Percentiles rank a stretch among this genome's conserved stretches.
Evolutionary conservation across 2,329 filamentous ascomycete genomes (phyloP).

Genomic region (Claviceps sp.): DNA sequence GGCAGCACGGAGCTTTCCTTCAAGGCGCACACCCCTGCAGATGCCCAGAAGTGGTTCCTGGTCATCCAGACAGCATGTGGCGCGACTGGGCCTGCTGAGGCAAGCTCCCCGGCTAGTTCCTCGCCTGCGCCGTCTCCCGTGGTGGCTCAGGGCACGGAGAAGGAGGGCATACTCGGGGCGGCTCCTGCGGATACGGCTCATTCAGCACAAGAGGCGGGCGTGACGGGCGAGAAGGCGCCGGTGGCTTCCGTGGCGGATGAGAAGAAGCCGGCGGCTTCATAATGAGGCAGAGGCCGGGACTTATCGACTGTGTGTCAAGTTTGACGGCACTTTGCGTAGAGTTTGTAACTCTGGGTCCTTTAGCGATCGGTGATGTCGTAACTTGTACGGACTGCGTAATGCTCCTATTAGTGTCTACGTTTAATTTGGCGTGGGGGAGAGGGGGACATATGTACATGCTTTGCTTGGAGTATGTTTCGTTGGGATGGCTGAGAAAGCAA

Average conservation of each 20-base stretch:
- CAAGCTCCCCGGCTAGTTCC: constrained; percentile 11
- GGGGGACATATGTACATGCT: no score
- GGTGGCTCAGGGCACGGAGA: neutral
- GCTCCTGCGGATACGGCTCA: constrained; percentile 13
- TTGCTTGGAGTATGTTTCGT: no score
- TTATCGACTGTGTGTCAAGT: no score
- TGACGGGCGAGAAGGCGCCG: constrained; percentile 19
- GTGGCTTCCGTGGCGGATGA: neutral
- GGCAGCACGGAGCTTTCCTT: constrained; percentile 71
- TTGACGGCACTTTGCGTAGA: no score
- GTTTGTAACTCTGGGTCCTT: no score
- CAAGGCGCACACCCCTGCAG: constrained; percentile 70
- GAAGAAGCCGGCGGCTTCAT: constrained; percentile 1
- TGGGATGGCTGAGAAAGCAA: no score
- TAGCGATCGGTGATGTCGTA: no score
- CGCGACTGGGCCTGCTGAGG: constrained; percentile 26
- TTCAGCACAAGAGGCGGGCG: constrained; percentile 34
- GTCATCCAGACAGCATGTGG: constrained; percentile 52
- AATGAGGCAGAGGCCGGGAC: no score
- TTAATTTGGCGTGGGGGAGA: no score
- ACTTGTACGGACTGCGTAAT: no score
- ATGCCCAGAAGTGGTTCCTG: constrained; percentile 77
- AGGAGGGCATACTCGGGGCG: constrained; percentile 7
- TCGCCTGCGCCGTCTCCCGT: constrained; percentile 4
- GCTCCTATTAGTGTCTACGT: no score